phyloP scores from a whole-genome alignment of 148 eudicot genomes.

The Cornus controversa region DNA sequence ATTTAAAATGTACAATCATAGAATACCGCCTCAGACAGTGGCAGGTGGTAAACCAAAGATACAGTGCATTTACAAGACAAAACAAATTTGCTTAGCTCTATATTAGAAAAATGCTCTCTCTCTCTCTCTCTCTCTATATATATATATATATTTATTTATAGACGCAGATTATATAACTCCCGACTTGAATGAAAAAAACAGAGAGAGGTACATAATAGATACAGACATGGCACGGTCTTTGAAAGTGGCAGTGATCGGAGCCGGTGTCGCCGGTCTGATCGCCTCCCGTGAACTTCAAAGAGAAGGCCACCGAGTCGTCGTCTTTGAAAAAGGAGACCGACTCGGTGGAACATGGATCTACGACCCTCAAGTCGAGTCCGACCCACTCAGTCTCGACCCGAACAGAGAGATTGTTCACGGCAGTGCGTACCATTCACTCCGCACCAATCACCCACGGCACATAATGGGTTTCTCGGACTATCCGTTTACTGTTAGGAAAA shows the following conservation, averaged over 20 bases:
- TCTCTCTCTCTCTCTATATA: no score
- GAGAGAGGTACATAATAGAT: no score
- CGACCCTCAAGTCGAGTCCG: conserved; percentile 35
- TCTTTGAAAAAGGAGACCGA: conserved; percentile 29
- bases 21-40: no score
- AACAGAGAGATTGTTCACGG: conserved; percentile 22
- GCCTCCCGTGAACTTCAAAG: conserved; percentile 38
- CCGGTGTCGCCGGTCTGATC: conserved; percentile 21
- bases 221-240: conserved; percentile 17
- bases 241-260: conserved; percentile 49
- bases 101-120: no score
- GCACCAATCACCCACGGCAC: conserved; percentile 36
- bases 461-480: conserved; percentile 44
- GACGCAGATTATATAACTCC: no score
- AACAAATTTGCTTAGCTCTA: no score
- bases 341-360: conserved; percentile 44
- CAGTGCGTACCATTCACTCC: conserved; percentile 36
- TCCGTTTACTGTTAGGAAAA: conserved; percentile 14
- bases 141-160: no score
- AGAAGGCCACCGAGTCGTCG: conserved; percentile 31
- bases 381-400: conserved; percentile 27
- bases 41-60: no score
- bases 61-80: no score
- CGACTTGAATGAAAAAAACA: no score
- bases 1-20: no score